phyloP scores from a whole-genome alignment of 352 stramenopile species.

The Pythium periplocum region DNA sequence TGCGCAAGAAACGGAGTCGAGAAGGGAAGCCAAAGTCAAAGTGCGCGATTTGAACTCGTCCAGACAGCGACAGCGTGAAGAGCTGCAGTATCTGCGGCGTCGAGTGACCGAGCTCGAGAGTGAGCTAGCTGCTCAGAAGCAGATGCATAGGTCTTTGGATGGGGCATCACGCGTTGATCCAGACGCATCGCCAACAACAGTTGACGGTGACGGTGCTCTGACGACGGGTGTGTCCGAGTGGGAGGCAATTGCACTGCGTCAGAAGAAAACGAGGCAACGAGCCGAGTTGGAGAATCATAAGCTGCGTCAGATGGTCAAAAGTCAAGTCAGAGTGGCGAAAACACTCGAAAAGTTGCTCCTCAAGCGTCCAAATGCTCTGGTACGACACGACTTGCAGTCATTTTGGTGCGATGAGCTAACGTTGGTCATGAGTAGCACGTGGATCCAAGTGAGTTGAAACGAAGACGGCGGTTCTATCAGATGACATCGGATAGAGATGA shows the following conservation, averaged over 20 bases:
- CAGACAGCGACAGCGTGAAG: slow-evolving; percentile 6
- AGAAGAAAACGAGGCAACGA: background rate
- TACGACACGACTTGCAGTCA: background rate
- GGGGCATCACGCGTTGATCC: background rate
- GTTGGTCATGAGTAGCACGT: background rate
- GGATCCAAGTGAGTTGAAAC: background rate
- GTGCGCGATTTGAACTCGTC: slow-evolving; percentile 10
- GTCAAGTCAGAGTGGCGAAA: slow-evolving; percentile 10
- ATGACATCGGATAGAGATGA: background rate
- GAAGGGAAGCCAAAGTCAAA: background rate
- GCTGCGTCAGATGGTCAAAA: slow-evolving; percentile 9
- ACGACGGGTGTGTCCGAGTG: slow-evolving; percentile 1
- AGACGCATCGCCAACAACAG: too few species aligned
- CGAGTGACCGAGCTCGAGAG: slow-evolving; percentile 7
- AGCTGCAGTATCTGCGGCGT: slow-evolving; percentile 7
- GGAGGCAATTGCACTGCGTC: slow-evolving; percentile 9
- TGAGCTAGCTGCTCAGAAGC: background rate
- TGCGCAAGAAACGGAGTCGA: background rate
- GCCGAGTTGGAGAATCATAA: slow-evolving; percentile 13
- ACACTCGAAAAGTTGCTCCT: slow-evolving; percentile 12
- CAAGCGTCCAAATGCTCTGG: slow-evolving; percentile 4
- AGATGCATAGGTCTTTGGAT: background rate
- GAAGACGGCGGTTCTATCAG: background rate
- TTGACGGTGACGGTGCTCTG: too few species aligned
- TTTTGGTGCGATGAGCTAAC: background rate